A percentile compares a stretch with the other conserved stretches of the same genome.
Conservation (phyloP, 2,329 filamentous ascomycete genomes). For the Claviceps paspali region DNA sequence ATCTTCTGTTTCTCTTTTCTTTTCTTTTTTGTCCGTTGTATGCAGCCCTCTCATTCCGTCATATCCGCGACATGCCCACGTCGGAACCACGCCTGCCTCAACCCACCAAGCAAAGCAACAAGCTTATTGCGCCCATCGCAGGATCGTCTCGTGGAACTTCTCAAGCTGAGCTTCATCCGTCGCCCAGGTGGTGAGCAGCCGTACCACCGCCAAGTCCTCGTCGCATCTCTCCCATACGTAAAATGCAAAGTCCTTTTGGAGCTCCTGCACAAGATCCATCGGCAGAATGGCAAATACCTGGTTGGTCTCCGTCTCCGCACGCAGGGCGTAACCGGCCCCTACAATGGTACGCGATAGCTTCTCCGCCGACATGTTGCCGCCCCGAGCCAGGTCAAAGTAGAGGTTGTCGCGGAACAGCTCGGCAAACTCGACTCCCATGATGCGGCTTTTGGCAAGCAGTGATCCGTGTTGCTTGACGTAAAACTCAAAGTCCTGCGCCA, state of each 20-base stretch:
- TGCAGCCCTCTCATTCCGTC: no score
- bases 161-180: constrained; percentile 28
- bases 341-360: constrained; percentile 27
- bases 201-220: constrained; percentile 23
- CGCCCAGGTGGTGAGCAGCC: constrained; percentile 35
- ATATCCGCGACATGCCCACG: no score
- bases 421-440: constrained; percentile 33
- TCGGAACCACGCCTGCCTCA: no score
- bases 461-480: constrained; percentile 36
- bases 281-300: constrained; percentile 34
- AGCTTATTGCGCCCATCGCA: constrained; percentile 11
- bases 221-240: constrained; percentile 31
- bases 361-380: constrained; percentile 29
- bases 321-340: constrained; percentile 24
- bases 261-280: constrained; percentile 17
- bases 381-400: constrained; percentile 29
- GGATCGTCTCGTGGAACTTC: constrained; percentile 16
- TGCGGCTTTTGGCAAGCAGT: constrained; percentile 31
- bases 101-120: no score
- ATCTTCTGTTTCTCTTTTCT: no score
- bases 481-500: constrained; percentile 32
- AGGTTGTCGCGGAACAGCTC: constrained; percentile 30
- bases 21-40: no score
- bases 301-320: constrained; percentile 32
- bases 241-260: constrained; percentile 29